Evolutionary conservation across 1,284 basidiomycete genomes (phyloP).

Genomic region (Phaffia rhodozyma): DNA sequence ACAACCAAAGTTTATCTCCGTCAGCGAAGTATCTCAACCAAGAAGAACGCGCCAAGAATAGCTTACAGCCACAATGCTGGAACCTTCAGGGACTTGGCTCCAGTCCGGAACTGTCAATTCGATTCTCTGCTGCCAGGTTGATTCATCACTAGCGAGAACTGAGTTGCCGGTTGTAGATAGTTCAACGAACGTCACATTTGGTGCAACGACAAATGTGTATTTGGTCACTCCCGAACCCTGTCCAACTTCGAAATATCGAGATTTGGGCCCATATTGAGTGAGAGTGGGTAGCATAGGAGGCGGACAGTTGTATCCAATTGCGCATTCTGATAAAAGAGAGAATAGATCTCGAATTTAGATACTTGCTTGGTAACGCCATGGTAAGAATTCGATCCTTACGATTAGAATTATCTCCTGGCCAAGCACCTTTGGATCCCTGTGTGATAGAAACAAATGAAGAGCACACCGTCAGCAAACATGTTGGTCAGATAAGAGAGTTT

Average conservation of each 20-base stretch:
- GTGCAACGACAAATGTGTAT: constrained; percentile 26
- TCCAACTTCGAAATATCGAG: constrained; percentile 49
- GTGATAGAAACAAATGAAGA: too few relatives aligned
- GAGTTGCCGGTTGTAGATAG: constrained; percentile 42
- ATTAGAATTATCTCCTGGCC: constrained; percentile 29
- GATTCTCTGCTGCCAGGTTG: constrained; percentile 42
- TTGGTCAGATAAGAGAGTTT: too few relatives aligned
- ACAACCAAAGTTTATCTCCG: neutral
- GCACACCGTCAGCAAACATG: too few relatives aligned
- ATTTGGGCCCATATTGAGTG: constrained; percentile 45
- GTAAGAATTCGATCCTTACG: neutral
- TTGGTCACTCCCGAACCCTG: neutral
- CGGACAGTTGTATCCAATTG: constrained; percentile 40
- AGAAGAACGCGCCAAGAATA: neutral
- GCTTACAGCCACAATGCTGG: neutral
- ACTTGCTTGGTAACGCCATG: neutral
- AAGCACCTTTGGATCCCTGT: constrained; percentile 31
- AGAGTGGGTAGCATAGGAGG: constrained; percentile 41
- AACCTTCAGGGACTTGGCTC: constrained; percentile 39
- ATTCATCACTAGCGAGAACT: constrained; percentile 40
- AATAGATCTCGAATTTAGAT: neutral
- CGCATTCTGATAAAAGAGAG: constrained; percentile 32
- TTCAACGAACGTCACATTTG: constrained; percentile 46
- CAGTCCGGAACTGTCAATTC: constrained; percentile 48
- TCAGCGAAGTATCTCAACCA: neutral